Evolutionary conservation across 805 yeast species (phyloP).

Genomic region (Candida pini): DNA sequence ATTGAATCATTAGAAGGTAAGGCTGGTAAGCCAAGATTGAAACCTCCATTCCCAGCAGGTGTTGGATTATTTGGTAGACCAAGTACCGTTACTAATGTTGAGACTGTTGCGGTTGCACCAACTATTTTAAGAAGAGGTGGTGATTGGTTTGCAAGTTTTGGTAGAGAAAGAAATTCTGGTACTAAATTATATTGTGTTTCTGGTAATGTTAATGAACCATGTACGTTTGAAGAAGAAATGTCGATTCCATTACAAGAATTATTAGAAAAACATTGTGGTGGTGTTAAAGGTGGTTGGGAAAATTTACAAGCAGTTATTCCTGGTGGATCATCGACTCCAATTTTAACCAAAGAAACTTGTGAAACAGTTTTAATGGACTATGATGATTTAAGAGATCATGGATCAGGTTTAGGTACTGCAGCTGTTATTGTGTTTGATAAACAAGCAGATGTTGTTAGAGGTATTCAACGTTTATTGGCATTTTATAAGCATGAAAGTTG

Average conservation of each 20-base stretch:
- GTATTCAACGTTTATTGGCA: constrained; percentile 78
- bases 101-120: constrained; percentile 87
- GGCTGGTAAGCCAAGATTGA: constrained; percentile 89
- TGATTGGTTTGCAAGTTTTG: constrained; percentile 78
- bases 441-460: constrained; percentile 77
- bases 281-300: constrained; percentile 91
- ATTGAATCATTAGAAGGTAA: constrained; percentile 88
- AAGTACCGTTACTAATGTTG: constrained; percentile 85
- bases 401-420: constrained; percentile 88
- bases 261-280: constrained; percentile 86
- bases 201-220: constrained; percentile 88
- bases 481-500: constrained; percentile 91
- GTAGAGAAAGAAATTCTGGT: constrained; percentile 81
- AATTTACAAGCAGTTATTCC: constrained; percentile 83
- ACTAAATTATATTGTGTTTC: constrained; percentile 82
- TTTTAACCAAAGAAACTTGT: constrained; percentile 63
- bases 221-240: constrained; percentile 93
- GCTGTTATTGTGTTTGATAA: constrained; percentile 91
- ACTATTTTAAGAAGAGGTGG: constrained; percentile 87
- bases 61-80: constrained; percentile 90
- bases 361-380: constrained; percentile 77
- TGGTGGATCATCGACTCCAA: constrained; percentile 87
- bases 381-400: constrained; percentile 79
- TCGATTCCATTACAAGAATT: constrained; percentile 80
- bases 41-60: constrained; percentile 95